Conservation (phyloP, 495 filamentous ascomycete genomes). For the Xylaria telfairii region DNA sequence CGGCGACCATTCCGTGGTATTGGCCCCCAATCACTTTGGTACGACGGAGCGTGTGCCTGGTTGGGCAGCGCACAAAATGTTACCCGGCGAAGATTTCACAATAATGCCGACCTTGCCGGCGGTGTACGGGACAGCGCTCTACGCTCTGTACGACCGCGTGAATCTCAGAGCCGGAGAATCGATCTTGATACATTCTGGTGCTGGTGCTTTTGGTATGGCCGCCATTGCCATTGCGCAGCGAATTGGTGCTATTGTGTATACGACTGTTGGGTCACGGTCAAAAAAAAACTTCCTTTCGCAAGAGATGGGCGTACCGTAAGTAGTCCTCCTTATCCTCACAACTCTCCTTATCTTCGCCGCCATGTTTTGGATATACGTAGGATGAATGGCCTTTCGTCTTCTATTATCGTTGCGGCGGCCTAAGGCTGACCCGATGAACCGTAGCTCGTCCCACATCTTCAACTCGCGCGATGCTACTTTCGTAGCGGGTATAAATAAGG, state of each 20-base stretch:
- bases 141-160: conserved; percentile 46
- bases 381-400: no score
- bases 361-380: no score
- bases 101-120: conserved; percentile 45
- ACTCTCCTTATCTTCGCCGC: no score
- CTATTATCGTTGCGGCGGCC: no score
- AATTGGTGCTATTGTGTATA: conserved; percentile 57
- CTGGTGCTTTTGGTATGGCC: conserved; percentile 58
- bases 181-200: conserved; percentile 60
- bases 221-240: conserved; percentile 51
- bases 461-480: no score
- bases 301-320: no score
- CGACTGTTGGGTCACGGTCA: conserved; percentile 46
- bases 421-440: no score
- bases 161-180: conserved; percentile 47
- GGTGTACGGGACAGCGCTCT: conserved; percentile 57
- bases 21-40: conserved; percentile 41
- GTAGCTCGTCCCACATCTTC: no score
- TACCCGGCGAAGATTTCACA: conserved; percentile 27
- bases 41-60: conserved; percentile 40
- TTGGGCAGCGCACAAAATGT: conserved; percentile 37
- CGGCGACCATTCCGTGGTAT: conserved; percentile 47
- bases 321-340: no score
- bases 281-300: no score
- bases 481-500: conserved; percentile 44